Conservation (phyloP, 1,284 basidiomycete genomes). For the Dichomitus squalens region DNA sequence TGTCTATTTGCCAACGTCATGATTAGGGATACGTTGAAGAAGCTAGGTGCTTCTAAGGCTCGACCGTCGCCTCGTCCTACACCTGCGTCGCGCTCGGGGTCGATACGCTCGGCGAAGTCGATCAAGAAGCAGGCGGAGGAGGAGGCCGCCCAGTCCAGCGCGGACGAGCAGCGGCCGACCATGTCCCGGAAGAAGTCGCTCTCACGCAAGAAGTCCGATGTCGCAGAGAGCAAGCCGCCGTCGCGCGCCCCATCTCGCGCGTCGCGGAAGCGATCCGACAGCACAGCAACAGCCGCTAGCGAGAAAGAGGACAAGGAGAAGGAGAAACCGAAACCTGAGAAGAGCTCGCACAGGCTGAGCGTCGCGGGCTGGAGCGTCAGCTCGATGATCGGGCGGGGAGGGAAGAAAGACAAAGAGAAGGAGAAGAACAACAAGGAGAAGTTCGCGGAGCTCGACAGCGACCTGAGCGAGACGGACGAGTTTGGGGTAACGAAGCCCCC, state of each 20-base stretch:
- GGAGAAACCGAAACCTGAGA: slow-evolving; percentile 33
- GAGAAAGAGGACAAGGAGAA: slow-evolving; percentile 35
- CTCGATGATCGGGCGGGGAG: slow-evolving; percentile 52
- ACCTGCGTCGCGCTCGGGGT: slow-evolving; percentile 17
- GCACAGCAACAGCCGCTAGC: slow-evolving; percentile 55
- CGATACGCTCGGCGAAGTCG: slow-evolving; percentile 21
- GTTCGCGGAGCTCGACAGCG: slow-evolving; percentile 38
- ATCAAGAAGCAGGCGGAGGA: slow-evolving; percentile 14
- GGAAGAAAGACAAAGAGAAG: slow-evolving; percentile 56
- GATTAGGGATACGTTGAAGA: slow-evolving; percentile 23
- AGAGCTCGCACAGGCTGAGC: slow-evolving; percentile 38
- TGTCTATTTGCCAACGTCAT: neutral
- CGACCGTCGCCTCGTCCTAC: slow-evolving; percentile 15
- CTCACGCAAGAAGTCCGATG: slow-evolving; percentile 42
- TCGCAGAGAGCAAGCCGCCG: slow-evolving; percentile 42
- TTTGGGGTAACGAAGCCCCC: slow-evolving; percentile 22
- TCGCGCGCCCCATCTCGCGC: slow-evolving; percentile 58
- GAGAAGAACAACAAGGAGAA: slow-evolving; percentile 48
- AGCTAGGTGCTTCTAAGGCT: slow-evolving; percentile 22
- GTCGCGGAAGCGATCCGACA: slow-evolving; percentile 59
- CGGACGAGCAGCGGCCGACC: slow-evolving; percentile 20
- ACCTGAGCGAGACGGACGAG: slow-evolving; percentile 33
- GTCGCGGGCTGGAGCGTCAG: slow-evolving; percentile 69
- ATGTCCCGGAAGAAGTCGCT: slow-evolving; percentile 34
- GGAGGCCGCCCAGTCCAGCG: slow-evolving; percentile 16